phyloP scores from a whole-genome alignment of 352 stramenopile species.

The Phytophthora lateralis region DNA sequence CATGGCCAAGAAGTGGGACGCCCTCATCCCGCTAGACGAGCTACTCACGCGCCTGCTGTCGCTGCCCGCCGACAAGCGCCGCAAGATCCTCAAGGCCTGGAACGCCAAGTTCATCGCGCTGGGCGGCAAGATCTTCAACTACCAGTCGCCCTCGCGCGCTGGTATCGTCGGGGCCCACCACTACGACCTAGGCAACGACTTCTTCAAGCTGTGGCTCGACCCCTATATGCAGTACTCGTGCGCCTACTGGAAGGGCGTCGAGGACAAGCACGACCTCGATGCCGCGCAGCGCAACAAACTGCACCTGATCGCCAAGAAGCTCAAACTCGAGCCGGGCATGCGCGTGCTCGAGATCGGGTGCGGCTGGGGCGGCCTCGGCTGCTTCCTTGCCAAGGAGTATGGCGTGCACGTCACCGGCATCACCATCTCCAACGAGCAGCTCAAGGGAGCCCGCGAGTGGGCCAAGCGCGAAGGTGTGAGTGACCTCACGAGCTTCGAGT shows the following conservation, averaged over 20 bases:
- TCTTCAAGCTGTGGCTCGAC: slow-evolving; percentile 90
- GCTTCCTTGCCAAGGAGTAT: slow-evolving; percentile 89
- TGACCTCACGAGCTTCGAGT: slow-evolving; percentile 89
- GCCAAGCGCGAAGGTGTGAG: slow-evolving; percentile 78
- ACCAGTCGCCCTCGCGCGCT: slow-evolving; percentile 83
- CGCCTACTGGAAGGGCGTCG: slow-evolving; percentile 83
- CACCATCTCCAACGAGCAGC: slow-evolving; percentile 91
- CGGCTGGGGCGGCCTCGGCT: slow-evolving; percentile 88
- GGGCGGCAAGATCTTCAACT: slow-evolving; percentile 85
- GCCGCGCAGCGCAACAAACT: slow-evolving; percentile 88
- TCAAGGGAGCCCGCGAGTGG: slow-evolving; percentile 85
- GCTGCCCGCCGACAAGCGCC: slow-evolving; percentile 73
- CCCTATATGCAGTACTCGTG: slow-evolving; percentile 90
- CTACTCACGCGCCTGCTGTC: slow-evolving; percentile 76
- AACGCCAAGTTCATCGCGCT: slow-evolving; percentile 84
- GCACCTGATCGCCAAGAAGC: slow-evolving; percentile 86
- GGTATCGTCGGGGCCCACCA: slow-evolving; percentile 86
- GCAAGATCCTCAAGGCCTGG: slow-evolving; percentile 89
- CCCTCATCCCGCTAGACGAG: slow-evolving; percentile 79
- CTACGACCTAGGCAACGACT: slow-evolving; percentile 90
- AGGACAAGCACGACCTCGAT: slow-evolving; percentile 76
- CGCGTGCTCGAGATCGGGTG: slow-evolving; percentile 90
- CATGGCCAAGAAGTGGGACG: slow-evolving; percentile 89
- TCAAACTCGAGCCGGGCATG: slow-evolving; percentile 86
- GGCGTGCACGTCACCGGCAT: slow-evolving; percentile 88